These are phyloP conservation scores for Anacardium occidentale DNA, from an alignment of 345 rosid genomes.

Conservation along the genomic window DNA sequence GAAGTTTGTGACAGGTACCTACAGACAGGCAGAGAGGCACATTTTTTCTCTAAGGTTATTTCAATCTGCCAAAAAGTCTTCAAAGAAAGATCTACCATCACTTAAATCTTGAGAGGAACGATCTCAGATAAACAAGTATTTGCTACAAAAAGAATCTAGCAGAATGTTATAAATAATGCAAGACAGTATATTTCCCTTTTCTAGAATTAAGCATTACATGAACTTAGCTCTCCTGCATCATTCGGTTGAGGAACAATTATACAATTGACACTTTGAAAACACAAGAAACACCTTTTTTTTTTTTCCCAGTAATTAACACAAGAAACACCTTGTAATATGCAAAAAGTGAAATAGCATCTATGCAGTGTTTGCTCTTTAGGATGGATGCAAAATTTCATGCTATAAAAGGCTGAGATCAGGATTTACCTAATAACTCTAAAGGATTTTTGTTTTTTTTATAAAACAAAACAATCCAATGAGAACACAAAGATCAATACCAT, in stretches of 20 bases:
- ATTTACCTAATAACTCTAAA: background rate
- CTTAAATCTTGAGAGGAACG: background rate
- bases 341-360: background rate
- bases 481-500: slow-evolving; percentile 10
- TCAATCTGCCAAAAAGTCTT: background rate
- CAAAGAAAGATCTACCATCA: background rate
- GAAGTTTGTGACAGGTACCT: slow-evolving; percentile 97
- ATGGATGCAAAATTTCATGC: background rate
- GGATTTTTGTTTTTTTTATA: background rate
- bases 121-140: background rate
- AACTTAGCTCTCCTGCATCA: background rate
- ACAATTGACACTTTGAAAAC: background rate
- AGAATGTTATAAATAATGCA: background rate
- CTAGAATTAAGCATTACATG: background rate
- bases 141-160: background rate
- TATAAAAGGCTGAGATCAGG: background rate
- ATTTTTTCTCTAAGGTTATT: background rate
- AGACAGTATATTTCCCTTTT: background rate
- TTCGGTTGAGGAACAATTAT: background rate
- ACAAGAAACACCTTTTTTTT: background rate
- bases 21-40: slow-evolving; percentile 25
- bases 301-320: too few relatives aligned
- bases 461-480: background rate
- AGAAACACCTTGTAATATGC: slow-evolving; percentile 5
- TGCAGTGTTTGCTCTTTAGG: background rate